Conservation (phyloP, 164 flowering plant genomes). For the Piper longum region DNA sequence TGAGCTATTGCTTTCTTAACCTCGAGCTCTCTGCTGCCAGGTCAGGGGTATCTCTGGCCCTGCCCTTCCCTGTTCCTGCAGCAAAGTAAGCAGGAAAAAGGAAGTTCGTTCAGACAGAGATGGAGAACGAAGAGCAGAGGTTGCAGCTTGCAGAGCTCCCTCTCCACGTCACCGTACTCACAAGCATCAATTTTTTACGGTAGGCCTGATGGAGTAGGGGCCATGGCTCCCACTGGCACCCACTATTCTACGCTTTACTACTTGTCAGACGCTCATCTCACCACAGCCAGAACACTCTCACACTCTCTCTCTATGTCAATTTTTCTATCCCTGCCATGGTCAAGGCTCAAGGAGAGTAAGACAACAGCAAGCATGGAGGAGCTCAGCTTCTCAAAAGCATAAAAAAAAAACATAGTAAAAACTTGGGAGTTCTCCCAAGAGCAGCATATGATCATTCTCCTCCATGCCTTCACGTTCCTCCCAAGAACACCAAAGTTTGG, state of each 20-base stretch:
- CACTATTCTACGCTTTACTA: background rate
- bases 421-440: background rate
- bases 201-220: background rate
- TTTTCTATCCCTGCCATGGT: background rate
- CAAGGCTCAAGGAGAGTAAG: background rate
- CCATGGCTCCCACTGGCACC: background rate
- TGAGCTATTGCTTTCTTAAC: constrained; percentile 1
- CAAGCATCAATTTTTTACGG: background rate
- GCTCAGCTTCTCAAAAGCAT: constrained; percentile 25
- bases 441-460: constrained; percentile 1
- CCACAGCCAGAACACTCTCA: background rate
- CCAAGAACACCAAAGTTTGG: no score
- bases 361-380: constrained; percentile 12
- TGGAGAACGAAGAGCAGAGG: no score
- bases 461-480: background rate
- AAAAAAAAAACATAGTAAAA: constrained; percentile 14
- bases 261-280: background rate
- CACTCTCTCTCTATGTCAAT: constrained; percentile 1
- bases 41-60: background rate
- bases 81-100: no score
- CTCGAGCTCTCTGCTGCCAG: background rate
- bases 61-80: constrained; percentile 2
- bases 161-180: background rate
- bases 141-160: no score
- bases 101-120: no score